Conservation (phyloP, 2,329 filamentous ascomycete genomes). For the Sphaerulina vaccinii region DNA sequence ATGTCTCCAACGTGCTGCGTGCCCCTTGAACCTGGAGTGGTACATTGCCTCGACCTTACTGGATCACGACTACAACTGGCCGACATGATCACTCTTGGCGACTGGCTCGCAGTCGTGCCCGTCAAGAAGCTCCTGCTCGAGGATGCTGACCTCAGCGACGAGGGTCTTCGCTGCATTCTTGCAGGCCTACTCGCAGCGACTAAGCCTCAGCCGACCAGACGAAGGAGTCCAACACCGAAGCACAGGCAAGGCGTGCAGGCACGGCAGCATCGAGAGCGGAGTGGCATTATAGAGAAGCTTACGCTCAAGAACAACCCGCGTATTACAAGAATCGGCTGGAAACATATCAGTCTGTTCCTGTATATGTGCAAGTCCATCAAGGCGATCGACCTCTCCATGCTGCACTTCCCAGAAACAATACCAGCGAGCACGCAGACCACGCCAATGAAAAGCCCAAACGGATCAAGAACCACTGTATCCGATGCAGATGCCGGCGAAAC, state of each 20-base stretch:
- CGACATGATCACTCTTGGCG: conserved; percentile 83
- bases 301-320: conserved; percentile 86
- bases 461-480: background rate
- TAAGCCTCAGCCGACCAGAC: conserved; percentile 52
- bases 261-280: conserved; percentile 44
- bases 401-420: conserved; percentile 65
- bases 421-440: conserved; percentile 27
- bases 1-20: conserved; percentile 66
- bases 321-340: conserved; percentile 85
- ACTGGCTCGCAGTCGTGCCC: conserved; percentile 91
- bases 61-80: conserved; percentile 79
- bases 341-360: conserved; percentile 82
- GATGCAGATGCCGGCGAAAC: conserved; percentile 60
- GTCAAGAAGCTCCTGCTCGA: conserved; percentile 83
- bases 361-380: conserved; percentile 87
- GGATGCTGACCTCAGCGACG: conserved; percentile 82
- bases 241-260: conserved; percentile 29
- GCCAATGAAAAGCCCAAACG: conserved; percentile 24
- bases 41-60: conserved; percentile 78
- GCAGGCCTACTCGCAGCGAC: conserved; percentile 82
- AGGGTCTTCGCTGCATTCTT: conserved; percentile 80
- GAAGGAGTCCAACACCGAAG: conserved; percentile 31
- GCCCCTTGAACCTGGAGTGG: conserved; percentile 66
- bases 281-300: conserved; percentile 80
- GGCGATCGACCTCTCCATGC: conserved; percentile 80